phyloP scores from a whole-genome alignment of 495 filamentous ascomycete species.

The Penicillium angulare region DNA sequence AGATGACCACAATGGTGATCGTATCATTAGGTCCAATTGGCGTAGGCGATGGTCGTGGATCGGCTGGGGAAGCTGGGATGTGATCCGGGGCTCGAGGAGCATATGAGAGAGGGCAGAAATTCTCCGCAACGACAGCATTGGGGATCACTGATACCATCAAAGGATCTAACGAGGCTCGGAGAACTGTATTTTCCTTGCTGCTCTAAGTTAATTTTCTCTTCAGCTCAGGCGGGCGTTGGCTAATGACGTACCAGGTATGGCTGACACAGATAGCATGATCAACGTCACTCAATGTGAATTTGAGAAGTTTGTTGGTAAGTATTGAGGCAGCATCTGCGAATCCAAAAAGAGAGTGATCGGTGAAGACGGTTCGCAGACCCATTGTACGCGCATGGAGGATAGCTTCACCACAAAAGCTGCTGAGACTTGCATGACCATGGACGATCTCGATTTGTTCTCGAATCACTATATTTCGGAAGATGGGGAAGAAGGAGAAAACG shows the following conservation, averaged over 20 bases:
- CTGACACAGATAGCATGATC: conserved; percentile 98
- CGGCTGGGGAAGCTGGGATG: conserved; percentile 28
- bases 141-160: conserved; percentile 97
- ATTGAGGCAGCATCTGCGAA: conserved; percentile 97
- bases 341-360: conserved; percentile 96
- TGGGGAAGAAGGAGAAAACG: conserved; percentile 96
- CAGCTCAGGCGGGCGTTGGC: background rate
- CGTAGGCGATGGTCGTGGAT: conserved; percentile 47
- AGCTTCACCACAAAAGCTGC: conserved; percentile 89
- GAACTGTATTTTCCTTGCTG: conserved; percentile 97
- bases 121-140: conserved; percentile 94
- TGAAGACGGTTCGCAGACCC: conserved; percentile 93
- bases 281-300: conserved; percentile 94
- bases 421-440: conserved; percentile 90
- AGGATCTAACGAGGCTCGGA: conserved; percentile 90
- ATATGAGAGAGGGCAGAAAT: conserved; percentile 72
- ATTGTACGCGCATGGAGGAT: conserved; percentile 95
- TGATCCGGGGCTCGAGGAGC: conserved; percentile 28
- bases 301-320: conserved; percentile 92
- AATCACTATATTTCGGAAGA: conserved; percentile 93
- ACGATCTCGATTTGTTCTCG: conserved; percentile 95
- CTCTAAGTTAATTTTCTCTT: background rate
- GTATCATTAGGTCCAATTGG: conserved; percentile 74
- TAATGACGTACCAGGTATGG: conserved; percentile 77
- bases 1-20: conserved; percentile 96